These are phyloP conservation scores for Aspergillus japonicus DNA, from an alignment of 2,329 filamentous ascomycete genomes.

Conservation along the genomic window DNA sequence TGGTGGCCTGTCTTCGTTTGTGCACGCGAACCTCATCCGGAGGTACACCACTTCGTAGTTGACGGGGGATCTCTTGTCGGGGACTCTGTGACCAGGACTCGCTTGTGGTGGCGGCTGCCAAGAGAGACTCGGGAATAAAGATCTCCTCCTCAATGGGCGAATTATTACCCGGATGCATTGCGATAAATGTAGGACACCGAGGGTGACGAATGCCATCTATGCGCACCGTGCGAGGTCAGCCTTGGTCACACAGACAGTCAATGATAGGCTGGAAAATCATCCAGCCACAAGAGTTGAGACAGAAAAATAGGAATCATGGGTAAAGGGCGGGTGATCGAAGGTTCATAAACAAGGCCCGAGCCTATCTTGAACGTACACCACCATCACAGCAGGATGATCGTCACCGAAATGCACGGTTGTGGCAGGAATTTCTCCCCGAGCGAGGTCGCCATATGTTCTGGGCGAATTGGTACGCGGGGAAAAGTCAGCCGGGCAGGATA, in stretches of 20 bases:
- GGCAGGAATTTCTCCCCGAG: not conserved
- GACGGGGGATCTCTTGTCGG: not conserved
- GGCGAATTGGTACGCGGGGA: not conserved
- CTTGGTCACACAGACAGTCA: not conserved
- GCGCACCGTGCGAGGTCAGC: not conserved
- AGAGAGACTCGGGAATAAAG: slow-evolving; percentile 9
- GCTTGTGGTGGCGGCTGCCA: not conserved
- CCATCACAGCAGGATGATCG: not conserved
- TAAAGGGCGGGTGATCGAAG: not conserved
- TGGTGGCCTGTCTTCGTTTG: not conserved
- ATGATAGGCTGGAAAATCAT: not conserved
- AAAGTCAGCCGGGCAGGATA: not conserved
- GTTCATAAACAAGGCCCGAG: not conserved
- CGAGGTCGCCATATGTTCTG: not conserved
- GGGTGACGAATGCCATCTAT: not conserved
- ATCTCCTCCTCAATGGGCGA: slow-evolving; percentile 5
- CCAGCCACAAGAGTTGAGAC: not conserved
- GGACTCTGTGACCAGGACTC: not conserved
- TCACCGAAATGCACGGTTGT: not conserved
- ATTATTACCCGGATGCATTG: not conserved
- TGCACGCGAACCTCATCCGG: slow-evolving; percentile 1
- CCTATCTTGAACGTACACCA: not conserved
- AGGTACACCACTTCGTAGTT: not conserved
- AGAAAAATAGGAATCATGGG: not conserved
- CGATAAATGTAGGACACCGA: not conserved